A percentile compares a stretch with the other conserved stretches of the same genome.
These are phyloP conservation scores for Pseudogymnoascus sp. DNA, from an alignment of 2,329 filamentous ascomycete genomes.

Conservation along the genomic window DNA sequence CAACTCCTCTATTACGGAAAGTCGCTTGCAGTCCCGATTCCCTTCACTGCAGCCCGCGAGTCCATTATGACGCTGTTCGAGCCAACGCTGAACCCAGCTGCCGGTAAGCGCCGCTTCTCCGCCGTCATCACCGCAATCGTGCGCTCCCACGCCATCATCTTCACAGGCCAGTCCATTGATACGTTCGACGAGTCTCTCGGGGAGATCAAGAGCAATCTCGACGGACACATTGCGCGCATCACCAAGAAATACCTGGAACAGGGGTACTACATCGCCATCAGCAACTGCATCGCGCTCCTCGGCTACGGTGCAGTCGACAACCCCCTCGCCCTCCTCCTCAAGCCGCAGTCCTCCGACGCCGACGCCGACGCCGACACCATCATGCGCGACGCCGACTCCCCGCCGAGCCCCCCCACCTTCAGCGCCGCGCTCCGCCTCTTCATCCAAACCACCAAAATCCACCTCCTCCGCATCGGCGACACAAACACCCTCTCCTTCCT, in stretches of 20 bases:
- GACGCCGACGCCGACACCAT: not conserved
- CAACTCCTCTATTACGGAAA: constrained; percentile 65
- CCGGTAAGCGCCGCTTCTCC: constrained; percentile 30
- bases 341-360: not conserved
- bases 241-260: constrained; percentile 38
- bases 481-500: constrained; percentile 24
- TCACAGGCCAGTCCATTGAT: constrained; percentile 41
- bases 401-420: not conserved
- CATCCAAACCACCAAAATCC: constrained; percentile 17
- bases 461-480: constrained; percentile 21
- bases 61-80: constrained; percentile 63
- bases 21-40: constrained; percentile 56
- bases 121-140: constrained; percentile 53
- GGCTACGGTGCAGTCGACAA: constrained; percentile 24
- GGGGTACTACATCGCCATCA: constrained; percentile 48
- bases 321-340: not conserved
- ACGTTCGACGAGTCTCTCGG: constrained; percentile 37
- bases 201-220: constrained; percentile 46
- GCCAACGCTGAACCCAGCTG: constrained; percentile 39
- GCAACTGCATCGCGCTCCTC: constrained; percentile 28
- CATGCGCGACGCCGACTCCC: not conserved
- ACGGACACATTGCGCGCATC: constrained; percentile 47
- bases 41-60: constrained; percentile 60
- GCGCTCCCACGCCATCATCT: constrained; percentile 55
- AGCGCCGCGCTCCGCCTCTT: constrained; percentile 10